These are phyloP conservation scores for Monosporascus sp. DNA, from an alignment of 2,329 filamentous ascomycete species.

Conservation along the genomic window DNA sequence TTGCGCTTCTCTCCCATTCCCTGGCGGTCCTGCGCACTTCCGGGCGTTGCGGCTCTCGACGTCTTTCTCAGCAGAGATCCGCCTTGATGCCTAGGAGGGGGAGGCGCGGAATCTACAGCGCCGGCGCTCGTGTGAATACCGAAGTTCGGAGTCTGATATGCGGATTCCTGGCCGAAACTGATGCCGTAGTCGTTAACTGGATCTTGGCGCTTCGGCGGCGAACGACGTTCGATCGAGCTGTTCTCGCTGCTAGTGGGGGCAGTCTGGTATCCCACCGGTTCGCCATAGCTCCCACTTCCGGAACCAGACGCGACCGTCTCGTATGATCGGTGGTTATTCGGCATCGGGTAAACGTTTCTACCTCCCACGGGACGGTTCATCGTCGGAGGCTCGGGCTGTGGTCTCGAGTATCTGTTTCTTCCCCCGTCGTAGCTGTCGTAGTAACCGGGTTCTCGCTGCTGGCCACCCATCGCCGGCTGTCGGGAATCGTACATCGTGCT, in stretches of 20 bases:
- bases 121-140: slow-evolving; percentile 16
- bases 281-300: slow-evolving; percentile 63
- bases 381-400: slow-evolving; percentile 42
- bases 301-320: slow-evolving; percentile 80
- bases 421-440: slow-evolving; percentile 34
- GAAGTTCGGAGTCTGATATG: slow-evolving; percentile 38
- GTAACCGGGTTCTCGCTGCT: slow-evolving; percentile 32
- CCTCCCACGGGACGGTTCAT: slow-evolving; percentile 32
- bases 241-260: slow-evolving; percentile 87
- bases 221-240: slow-evolving; percentile 76
- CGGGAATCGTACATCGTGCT: slow-evolving; percentile 36
- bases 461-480: slow-evolving; percentile 23
- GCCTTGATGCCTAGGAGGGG: slow-evolving; percentile 29
- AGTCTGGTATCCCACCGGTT: slow-evolving; percentile 74
- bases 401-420: slow-evolving; percentile 34
- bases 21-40: slow-evolving; percentile 24
- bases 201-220: slow-evolving; percentile 49
- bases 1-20: slow-evolving; percentile 65
- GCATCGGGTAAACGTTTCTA: slow-evolving; percentile 45
- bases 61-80: slow-evolving; percentile 21
- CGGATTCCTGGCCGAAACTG: slow-evolving; percentile 40
- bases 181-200: slow-evolving; percentile 62
- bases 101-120: slow-evolving; percentile 17
- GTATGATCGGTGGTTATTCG: slow-evolving; percentile 72
- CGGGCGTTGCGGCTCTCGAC: slow-evolving; percentile 18